Conservation (phyloP, 169 alveolate species). For the Eimeria falciformis region DNA sequence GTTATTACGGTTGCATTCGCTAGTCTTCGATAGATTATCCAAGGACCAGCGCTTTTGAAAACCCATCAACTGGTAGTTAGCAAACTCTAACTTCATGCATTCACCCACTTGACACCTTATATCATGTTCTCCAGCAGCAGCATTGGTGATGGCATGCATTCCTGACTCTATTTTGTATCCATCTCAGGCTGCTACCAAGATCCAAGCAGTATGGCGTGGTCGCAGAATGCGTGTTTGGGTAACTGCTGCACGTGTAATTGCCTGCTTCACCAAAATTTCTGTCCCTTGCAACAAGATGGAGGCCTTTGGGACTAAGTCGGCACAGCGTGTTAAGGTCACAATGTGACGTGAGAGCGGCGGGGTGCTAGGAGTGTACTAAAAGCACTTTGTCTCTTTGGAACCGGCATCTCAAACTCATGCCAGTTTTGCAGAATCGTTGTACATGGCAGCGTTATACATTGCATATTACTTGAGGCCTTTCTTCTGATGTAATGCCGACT, state of each 20-base stretch:
- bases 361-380: conserved; percentile 4
- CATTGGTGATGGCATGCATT: too few relatives aligned
- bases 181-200: conserved; percentile 43
- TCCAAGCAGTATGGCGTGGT: conserved; percentile 65
- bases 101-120: too few relatives aligned
- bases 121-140: too few relatives aligned
- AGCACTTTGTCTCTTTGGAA: background rate
- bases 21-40: too few relatives aligned
- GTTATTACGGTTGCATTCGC: too few relatives aligned
- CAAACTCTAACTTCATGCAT: too few relatives aligned
- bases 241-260: conserved; percentile 49
- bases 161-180: background rate
- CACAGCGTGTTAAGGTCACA: background rate
- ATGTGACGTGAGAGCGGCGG: conserved; percentile 11
- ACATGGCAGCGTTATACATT: too few relatives aligned
- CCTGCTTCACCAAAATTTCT: background rate
- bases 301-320: conserved; percentile 22
- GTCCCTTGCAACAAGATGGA: background rate
- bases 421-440: too few relatives aligned
- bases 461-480: too few relatives aligned
- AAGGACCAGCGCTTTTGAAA: too few relatives aligned
- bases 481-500: too few relatives aligned
- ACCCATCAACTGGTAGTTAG: too few relatives aligned
- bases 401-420: conserved; percentile 1
- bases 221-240: conserved; percentile 41